phyloP scores from a whole-genome alignment of 1,139 yeast species.

The Magnusiomyces ingens region DNA sequence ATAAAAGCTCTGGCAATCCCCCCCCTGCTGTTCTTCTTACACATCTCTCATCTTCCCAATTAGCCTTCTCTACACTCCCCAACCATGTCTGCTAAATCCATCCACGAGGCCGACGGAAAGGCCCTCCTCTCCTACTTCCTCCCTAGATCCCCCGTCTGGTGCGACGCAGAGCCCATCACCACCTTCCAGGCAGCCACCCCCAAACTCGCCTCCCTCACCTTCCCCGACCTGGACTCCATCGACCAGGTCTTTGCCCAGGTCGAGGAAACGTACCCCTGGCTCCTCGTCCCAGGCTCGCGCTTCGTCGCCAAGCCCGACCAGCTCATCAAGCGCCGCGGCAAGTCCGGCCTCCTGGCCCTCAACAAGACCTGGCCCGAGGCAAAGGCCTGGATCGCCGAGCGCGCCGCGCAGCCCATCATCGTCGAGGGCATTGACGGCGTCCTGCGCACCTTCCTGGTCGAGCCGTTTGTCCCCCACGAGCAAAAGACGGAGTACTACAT shows the following conservation, averaged over 20 bases:
- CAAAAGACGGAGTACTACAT: constrained; percentile 42
- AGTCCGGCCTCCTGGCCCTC: constrained; percentile 40
- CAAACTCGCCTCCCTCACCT: constrained; percentile 35
- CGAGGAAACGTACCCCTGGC: constrained; percentile 39
- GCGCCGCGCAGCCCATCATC: constrained; percentile 37
- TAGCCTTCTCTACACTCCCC: not conserved
- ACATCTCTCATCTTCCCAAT: not conserved
- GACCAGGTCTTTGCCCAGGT: constrained; percentile 34
- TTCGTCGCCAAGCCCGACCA: constrained; percentile 45
- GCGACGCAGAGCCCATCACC: constrained; percentile 31
- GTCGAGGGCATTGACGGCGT: constrained; percentile 39
- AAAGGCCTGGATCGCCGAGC: constrained; percentile 38
- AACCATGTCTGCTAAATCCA: constrained; percentile 40
- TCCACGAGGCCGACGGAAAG: constrained; percentile 44
- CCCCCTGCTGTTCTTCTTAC: too few relatives aligned
- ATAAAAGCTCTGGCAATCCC: too few relatives aligned
- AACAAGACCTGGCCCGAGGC: constrained; percentile 42
- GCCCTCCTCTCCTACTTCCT: constrained; percentile 40
- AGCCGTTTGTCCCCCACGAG: constrained; percentile 43
- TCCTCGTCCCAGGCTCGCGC: constrained; percentile 33
- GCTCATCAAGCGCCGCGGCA: constrained; percentile 43
- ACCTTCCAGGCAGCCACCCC: constrained; percentile 36
- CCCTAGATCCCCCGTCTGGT: constrained; percentile 37
- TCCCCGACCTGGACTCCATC: constrained; percentile 29
- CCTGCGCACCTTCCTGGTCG: constrained; percentile 40